Percentiles rank a stretch among this genome's conserved stretches.
These are phyloP conservation scores for Colletotrichum aenigma DNA, from an alignment of 2,329 filamentous ascomycete species.

Conservation along the genomic window DNA sequence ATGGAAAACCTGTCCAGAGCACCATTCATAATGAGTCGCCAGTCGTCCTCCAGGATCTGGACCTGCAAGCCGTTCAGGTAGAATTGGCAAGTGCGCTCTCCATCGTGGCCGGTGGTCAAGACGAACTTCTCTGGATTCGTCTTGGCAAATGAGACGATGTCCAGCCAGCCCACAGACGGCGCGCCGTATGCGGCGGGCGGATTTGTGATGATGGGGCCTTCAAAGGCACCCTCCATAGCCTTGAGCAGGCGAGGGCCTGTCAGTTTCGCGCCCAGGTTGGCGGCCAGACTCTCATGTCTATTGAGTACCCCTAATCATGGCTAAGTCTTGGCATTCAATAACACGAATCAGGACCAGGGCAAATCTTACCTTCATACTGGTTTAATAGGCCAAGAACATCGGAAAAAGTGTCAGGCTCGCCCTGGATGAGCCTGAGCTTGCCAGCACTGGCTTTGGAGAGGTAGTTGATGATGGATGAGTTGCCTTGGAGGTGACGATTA, in stretches of 20 bases:
- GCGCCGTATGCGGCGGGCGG: conserved; percentile 59
- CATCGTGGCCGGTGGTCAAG: conserved; percentile 71
- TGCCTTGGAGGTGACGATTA: conserved; percentile 18
- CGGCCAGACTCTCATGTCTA: conserved; percentile 84
- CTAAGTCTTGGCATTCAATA: neutral
- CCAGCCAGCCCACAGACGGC: conserved; percentile 74
- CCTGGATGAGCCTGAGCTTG: conserved; percentile 55
- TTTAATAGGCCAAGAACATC: conserved; percentile 75
- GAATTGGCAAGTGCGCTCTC: conserved; percentile 78
- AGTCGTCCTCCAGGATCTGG: conserved; percentile 89
- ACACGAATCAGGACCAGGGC: neutral
- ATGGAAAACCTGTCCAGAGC: conserved; percentile 75
- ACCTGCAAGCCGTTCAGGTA: conserved; percentile 80
- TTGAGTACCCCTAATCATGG: conserved; percentile 68
- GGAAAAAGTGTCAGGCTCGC: conserved; percentile 70
- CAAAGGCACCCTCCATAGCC: conserved; percentile 85
- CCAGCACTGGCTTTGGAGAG: conserved; percentile 48
- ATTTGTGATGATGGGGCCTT: conserved; percentile 70
- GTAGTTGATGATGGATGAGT: conserved; percentile 55
- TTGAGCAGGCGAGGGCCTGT: conserved; percentile 83
- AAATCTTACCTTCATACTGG: conserved; percentile 71
- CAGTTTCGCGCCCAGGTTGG: conserved; percentile 82
- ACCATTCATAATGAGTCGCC: conserved; percentile 80
- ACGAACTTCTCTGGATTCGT: conserved; percentile 80
- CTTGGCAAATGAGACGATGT: conserved; percentile 84